phyloP scores from a whole-genome alignment of 345 rosid species.

The Eucalyptus rudis region DNA sequence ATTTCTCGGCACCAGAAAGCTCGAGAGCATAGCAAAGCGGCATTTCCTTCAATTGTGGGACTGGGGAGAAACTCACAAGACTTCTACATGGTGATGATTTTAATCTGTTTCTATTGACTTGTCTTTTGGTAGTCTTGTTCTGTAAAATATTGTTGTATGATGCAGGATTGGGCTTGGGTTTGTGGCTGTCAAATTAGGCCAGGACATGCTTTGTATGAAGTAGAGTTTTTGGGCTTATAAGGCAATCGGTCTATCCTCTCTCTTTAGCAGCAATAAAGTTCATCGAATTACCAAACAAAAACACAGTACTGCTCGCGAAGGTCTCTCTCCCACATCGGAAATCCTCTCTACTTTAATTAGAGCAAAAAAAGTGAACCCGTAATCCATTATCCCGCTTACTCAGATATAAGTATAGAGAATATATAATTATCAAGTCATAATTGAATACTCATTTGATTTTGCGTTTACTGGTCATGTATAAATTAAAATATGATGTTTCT shows the following conservation, averaged over 20 bases:
- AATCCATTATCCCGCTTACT: neutral
- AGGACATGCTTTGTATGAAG: neutral
- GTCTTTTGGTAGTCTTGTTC: neutral
- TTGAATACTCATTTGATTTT: neutral
- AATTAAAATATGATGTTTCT: neutral
- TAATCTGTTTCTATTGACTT: neutral
- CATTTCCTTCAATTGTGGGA: no score
- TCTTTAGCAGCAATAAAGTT: neutral
- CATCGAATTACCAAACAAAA: neutral
- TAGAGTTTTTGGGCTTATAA: no score
- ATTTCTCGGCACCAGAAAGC: no score
- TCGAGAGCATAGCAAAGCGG: no score
- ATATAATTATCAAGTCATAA: neutral
- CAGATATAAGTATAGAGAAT: neutral
- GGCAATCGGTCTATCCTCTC: neutral
- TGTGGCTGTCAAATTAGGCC: neutral
- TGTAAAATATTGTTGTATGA: neutral
- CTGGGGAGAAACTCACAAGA: neutral
- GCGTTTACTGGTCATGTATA: neutral
- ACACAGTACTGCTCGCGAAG: neutral
- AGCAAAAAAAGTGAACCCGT: neutral
- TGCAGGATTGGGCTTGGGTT: neutral
- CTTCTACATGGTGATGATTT: neutral
- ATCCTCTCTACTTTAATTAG: neutral
- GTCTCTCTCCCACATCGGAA: neutral